Percentiles rank a stretch among this genome's conserved stretches.
These are phyloP conservation scores for Diaporthe destruens DNA, from an alignment of 2,329 filamentous ascomycete genomes.

Conservation along the genomic window DNA sequence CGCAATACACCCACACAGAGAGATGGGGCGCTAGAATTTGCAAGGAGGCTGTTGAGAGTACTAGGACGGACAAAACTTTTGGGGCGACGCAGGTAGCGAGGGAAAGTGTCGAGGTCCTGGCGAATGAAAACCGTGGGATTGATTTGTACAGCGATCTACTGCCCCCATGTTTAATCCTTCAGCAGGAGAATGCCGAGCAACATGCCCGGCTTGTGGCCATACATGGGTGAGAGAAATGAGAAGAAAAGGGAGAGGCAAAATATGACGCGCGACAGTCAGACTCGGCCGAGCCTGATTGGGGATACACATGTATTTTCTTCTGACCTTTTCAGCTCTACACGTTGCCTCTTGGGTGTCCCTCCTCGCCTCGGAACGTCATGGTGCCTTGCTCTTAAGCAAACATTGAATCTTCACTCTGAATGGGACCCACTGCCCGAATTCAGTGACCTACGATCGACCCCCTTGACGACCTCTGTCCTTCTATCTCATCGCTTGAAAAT, in stretches of 20 bases:
- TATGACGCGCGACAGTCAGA: background rate
- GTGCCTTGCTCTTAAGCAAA: background rate
- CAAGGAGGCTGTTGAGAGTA: background rate
- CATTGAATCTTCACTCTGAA: background rate
- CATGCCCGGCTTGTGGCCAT: background rate
- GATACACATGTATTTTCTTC: background rate
- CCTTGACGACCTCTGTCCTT: background rate
- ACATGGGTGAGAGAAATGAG: background rate
- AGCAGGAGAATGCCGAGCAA: background rate
- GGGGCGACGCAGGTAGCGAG: constrained; percentile 3
- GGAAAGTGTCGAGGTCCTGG: background rate
- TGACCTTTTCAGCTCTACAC: background rate
- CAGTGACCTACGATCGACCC: background rate
- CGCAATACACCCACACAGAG: background rate
- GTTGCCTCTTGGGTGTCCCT: background rate
- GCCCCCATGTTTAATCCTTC: constrained; percentile 26
- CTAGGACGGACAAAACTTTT: background rate
- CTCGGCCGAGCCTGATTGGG: background rate
- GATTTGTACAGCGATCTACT: background rate
- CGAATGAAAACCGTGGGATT: constrained; percentile 4
- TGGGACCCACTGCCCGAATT: constrained; percentile 9
- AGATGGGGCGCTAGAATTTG: background rate
- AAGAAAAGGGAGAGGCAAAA: background rate
- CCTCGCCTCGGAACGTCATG: background rate
- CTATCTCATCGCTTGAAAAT: background rate